Conservation (phyloP, 2,329 filamentous ascomycete genomes). For the Elsinoe arachidis region DNA sequence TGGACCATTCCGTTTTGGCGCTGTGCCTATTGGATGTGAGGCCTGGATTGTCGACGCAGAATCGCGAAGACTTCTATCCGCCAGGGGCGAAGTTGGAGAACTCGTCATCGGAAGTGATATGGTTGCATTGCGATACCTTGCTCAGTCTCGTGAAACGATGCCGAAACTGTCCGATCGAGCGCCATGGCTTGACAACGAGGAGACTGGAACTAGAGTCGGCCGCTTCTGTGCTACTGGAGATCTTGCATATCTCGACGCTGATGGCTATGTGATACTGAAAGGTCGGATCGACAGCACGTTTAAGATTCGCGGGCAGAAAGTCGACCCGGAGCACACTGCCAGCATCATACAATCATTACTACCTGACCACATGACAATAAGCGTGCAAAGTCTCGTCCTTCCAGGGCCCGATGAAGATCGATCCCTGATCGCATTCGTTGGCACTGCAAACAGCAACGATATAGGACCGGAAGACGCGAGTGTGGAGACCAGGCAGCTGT, state of each 20-base stretch:
- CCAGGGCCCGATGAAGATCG: neutral
- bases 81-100: neutral
- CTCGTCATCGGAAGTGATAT: neutral
- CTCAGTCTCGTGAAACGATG: neutral
- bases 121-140: neutral
- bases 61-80: neutral
- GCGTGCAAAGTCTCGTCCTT: neutral
- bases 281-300: conserved; percentile 79
- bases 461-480: neutral
- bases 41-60: neutral
- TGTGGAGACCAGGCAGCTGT: neutral
- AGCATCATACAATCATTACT: neutral
- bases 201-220: neutral
- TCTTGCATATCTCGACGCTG: conserved; percentile 58
- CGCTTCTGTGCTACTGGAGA: conserved; percentile 53
- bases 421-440: neutral
- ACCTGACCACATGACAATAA: neutral
- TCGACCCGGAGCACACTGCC: conserved; percentile 85
- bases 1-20: neutral
- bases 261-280: conserved; percentile 61
- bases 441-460: neutral
- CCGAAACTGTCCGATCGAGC: neutral
- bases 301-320: conserved; percentile 88
- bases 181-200: neutral
- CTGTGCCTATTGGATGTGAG: neutral